A percentile compares a stretch with the other conserved stretches of the same genome.
phyloP scores from a whole-genome alignment of 345 rosid genomes.

The Eucalyptus erythrocorys region DNA sequence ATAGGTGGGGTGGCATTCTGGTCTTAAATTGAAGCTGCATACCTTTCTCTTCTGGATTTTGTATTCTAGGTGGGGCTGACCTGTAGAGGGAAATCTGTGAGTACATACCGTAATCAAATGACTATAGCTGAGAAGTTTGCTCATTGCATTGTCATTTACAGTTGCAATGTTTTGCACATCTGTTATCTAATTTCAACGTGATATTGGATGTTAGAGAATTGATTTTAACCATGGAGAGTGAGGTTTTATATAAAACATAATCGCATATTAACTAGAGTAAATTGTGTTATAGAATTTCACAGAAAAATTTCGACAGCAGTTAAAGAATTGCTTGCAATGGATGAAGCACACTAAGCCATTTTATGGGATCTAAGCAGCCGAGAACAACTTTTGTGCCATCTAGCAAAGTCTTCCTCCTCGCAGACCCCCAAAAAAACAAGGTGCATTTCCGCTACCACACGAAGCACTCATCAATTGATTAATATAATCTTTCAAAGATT shows the following conservation, averaged over 20 bases:
- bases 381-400: neutral
- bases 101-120: neutral
- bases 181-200: neutral
- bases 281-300: neutral
- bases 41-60: constrained; percentile 45
- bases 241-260: neutral
- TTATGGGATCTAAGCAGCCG: neutral
- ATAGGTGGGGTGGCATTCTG: constrained; percentile 85
- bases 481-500: neutral
- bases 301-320: neutral
- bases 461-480: neutral
- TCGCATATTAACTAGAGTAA: neutral
- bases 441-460: neutral
- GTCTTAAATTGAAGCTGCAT: constrained; percentile 74
- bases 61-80: constrained; percentile 44
- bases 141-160: neutral
- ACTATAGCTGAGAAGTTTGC: neutral
- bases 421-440: neutral
- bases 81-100: constrained; percentile 15
- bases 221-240: neutral
- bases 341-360: neutral
- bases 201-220: neutral
- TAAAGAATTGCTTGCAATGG: neutral
- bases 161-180: neutral
- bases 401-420: neutral